Percentiles rank a stretch among this genome's conserved stretches.
phyloP scores from a whole-genome alignment of 495 filamentous ascomycete species.

The Aspergillus indologenus region DNA sequence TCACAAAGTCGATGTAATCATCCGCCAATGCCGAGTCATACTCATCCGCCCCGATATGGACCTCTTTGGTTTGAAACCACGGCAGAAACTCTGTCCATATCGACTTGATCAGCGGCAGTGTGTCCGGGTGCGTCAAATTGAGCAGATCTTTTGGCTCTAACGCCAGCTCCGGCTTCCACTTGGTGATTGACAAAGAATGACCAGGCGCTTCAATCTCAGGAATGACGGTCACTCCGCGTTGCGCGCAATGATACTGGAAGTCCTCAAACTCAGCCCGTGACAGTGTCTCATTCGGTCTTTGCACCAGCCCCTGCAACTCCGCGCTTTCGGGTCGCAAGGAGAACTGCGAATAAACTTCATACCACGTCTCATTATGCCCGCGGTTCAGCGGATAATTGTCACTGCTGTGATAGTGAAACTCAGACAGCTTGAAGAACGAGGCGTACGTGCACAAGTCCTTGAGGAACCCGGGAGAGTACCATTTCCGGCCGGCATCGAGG shows the following conservation, averaged over 20 bases:
- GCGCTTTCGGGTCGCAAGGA: conserved; percentile 41
- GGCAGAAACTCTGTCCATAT: conserved; percentile 56
- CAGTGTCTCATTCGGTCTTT: conserved; percentile 48
- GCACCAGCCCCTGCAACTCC: conserved; percentile 39
- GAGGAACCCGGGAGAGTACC: conserved; percentile 50
- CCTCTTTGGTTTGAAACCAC: conserved; percentile 55
- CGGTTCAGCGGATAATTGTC: conserved; percentile 57
- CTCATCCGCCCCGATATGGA: conserved; percentile 57
- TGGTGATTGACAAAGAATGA: conserved; percentile 51
- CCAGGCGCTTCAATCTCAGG: conserved; percentile 56
- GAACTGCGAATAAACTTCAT: conserved; percentile 52
- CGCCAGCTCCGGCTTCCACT: conserved; percentile 55
- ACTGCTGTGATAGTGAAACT: conserved; percentile 56
- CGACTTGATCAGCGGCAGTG: conserved; percentile 48
- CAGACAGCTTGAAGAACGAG: conserved; percentile 55
- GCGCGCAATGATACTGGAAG: conserved; percentile 50
- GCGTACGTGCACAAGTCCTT: conserved; percentile 57
- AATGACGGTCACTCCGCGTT: conserved; percentile 50
- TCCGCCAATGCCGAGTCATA: conserved; percentile 49
- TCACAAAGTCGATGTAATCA: conserved; percentile 54
- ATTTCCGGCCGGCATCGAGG: conserved; percentile 56
- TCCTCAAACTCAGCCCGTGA: conserved; percentile 46
- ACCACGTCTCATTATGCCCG: conserved; percentile 49
- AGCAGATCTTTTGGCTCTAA: conserved; percentile 50
- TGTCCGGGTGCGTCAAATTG: conserved; percentile 53